A percentile compares a stretch with the other conserved stretches of the same genome.
phyloP scores from a whole-genome alignment of 2,329 filamentous ascomycete species.

The Sclerotinia nivalis region DNA sequence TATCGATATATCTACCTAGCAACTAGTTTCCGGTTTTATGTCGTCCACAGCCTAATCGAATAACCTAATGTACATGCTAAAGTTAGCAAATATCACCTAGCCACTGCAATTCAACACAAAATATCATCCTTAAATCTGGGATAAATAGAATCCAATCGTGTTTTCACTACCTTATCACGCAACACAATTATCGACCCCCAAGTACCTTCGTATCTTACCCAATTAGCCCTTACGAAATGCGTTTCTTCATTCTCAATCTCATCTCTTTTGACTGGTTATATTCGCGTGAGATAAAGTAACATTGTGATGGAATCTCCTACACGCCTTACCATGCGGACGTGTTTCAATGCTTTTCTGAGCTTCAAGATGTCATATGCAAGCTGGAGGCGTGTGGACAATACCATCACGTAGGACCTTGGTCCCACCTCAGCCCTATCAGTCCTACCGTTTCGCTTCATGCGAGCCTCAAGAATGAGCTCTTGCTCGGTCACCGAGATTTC shows the following conservation, averaged over 20 bases:
- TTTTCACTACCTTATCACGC: slow-evolving; percentile 7
- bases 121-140: not conserved
- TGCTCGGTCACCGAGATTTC: not conserved
- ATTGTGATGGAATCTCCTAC: not conserved
- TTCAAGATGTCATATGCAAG: not conserved
- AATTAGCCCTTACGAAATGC: not conserved
- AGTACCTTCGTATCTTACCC: slow-evolving; percentile 14
- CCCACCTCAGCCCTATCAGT: not conserved
- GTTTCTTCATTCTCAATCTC: not conserved
- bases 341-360: not conserved
- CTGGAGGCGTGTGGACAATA: not conserved
- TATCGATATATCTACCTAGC: not conserved
- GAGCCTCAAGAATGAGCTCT: too few species aligned
- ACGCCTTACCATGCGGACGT: not conserved
- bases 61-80: not conserved
- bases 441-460: not conserved
- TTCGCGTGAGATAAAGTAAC: not conserved
- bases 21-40: not conserved
- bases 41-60: not conserved
- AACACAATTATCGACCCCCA: not conserved
- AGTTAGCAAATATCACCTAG: not conserved
- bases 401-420: not conserved
- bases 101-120: not conserved
- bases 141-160: not conserved
- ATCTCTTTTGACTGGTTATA: not conserved